These are phyloP conservation scores for Fusarium transvaalense DNA, from an alignment of 2,329 filamentous ascomycete species.

Conservation along the genomic window DNA sequence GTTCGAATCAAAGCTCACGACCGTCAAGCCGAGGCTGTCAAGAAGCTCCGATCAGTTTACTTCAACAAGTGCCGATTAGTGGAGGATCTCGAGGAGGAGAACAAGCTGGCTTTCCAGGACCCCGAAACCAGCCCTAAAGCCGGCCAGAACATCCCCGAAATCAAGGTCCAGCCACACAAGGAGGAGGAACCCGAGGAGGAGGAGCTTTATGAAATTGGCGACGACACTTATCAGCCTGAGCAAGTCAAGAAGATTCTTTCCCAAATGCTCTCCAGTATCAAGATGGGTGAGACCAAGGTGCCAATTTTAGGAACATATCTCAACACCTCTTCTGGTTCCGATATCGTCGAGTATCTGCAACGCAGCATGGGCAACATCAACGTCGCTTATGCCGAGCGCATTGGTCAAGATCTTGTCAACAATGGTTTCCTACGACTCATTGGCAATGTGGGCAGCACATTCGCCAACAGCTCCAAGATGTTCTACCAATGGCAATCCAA, in stretches of 20 bases:
- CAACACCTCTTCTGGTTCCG: constrained; percentile 90
- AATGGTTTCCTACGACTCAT: constrained; percentile 90
- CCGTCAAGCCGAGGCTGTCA: constrained; percentile 88
- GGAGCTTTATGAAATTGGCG: constrained; percentile 89
- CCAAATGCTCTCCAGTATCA: constrained; percentile 88
- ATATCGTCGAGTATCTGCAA: constrained; percentile 96
- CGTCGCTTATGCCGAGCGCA: constrained; percentile 90
- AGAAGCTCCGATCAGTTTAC: constrained; percentile 94
- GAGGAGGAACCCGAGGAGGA: constrained; percentile 78
- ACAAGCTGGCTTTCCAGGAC: constrained; percentile 96
- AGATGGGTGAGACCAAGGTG: constrained; percentile 91
- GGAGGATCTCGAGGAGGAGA: constrained; percentile 97
- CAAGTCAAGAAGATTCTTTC: constrained; percentile 90
- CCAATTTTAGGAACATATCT: constrained; percentile 94
- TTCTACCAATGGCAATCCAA: constrained; percentile 97
- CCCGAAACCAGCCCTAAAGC: constrained; percentile 77
- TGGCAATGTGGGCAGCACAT: constrained; percentile 93
- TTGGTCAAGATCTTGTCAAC: constrained; percentile 91
- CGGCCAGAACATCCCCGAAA: constrained; percentile 76
- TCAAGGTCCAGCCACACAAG: constrained; percentile 82
- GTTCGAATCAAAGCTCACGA: constrained; percentile 91
- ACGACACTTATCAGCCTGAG: constrained; percentile 85
- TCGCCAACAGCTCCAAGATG: constrained; percentile 97
- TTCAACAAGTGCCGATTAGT: constrained; percentile 99
- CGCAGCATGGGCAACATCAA: constrained; percentile 86